These are phyloP conservation scores for Sporothrix mexicana DNA, from an alignment of 2,329 filamentous ascomycete genomes.

Conservation along the genomic window DNA sequence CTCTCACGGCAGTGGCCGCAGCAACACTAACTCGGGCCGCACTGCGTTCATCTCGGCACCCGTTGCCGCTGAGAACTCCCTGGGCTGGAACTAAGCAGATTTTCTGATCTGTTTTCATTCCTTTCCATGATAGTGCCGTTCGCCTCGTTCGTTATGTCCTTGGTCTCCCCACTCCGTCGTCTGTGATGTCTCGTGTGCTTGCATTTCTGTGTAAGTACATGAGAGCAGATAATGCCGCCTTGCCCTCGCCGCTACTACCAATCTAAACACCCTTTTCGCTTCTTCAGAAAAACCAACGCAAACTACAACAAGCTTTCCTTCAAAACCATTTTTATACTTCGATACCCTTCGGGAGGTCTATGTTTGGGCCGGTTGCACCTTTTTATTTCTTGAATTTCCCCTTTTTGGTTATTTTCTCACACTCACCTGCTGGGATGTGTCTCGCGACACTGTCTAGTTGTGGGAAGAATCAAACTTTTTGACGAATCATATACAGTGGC, in stretches of 20 bases:
- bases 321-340: slow-evolving; percentile 46
- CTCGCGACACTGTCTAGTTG: background rate
- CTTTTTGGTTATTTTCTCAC: slow-evolving; percentile 21
- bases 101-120: slow-evolving; percentile 22
- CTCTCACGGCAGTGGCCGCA: slow-evolving; percentile 62
- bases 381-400: slow-evolving; percentile 33
- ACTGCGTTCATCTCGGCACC: slow-evolving; percentile 81
- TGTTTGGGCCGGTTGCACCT: slow-evolving; percentile 41
- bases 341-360: slow-evolving; percentile 53
- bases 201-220: background rate
- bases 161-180: background rate
- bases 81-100: slow-evolving; percentile 82
- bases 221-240: slow-evolving; percentile 33
- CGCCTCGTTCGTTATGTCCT: background rate
- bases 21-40: slow-evolving; percentile 60
- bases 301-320: slow-evolving; percentile 30
- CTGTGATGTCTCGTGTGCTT: slow-evolving; percentile 6
- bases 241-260: slow-evolving; percentile 45
- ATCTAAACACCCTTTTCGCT: slow-evolving; percentile 37
- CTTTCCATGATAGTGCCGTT: slow-evolving; percentile 1
- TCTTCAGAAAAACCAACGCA: slow-evolving; percentile 33
- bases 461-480: slow-evolving; percentile 17
- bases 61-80: slow-evolving; percentile 90
- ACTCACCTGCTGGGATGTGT: background rate
- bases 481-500: slow-evolving; percentile 35